These are phyloP conservation scores for Penicillium griseofulvum DNA, from an alignment of 2,329 filamentous ascomycete species.

Conservation along the genomic window DNA sequence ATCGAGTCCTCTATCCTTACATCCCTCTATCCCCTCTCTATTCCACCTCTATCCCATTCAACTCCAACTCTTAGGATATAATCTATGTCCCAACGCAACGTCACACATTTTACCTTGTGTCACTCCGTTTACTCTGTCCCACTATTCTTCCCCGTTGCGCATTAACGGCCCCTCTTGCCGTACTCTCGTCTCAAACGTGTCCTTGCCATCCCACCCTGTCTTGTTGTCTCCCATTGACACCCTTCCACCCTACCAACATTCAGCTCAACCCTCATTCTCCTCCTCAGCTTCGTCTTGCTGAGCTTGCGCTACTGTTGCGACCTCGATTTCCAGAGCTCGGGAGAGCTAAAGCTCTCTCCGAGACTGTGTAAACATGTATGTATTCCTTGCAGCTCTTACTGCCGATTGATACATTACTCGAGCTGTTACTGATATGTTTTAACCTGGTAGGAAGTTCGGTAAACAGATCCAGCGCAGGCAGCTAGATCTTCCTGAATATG, in stretches of 20 bases:
- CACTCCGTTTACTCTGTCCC: constrained; percentile 16
- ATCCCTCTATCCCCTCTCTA: neutral
- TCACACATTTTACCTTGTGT: constrained; percentile 15
- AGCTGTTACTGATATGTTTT: neutral
- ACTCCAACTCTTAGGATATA: too few species aligned
- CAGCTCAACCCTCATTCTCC: neutral
- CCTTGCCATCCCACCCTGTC: constrained; percentile 2
- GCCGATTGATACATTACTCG: neutral
- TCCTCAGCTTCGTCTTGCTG: neutral
- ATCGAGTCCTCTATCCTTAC: neutral
- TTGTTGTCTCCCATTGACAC: neutral
- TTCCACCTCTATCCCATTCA: too few species aligned
- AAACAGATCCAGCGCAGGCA: constrained; percentile 99
- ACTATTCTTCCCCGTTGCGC: constrained; percentile 18
- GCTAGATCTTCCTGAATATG: constrained; percentile 98
- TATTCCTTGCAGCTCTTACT: neutral
- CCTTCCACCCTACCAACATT: neutral
- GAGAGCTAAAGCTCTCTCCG: constrained; percentile 15
- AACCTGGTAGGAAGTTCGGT: constrained; percentile 83
- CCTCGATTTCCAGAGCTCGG: constrained; percentile 6
- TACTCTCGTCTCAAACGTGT: neutral
- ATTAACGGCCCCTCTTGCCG: constrained; percentile 11
- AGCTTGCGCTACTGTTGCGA: constrained; percentile 1
- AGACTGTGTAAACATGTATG: constrained; percentile 8
- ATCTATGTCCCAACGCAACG: constrained; percentile 1